Evolutionary conservation across 257 asterid genomes (phyloP), one percentile per base, ranked within the genome.

Genomic region (Nicotiana otophora): DNA sequence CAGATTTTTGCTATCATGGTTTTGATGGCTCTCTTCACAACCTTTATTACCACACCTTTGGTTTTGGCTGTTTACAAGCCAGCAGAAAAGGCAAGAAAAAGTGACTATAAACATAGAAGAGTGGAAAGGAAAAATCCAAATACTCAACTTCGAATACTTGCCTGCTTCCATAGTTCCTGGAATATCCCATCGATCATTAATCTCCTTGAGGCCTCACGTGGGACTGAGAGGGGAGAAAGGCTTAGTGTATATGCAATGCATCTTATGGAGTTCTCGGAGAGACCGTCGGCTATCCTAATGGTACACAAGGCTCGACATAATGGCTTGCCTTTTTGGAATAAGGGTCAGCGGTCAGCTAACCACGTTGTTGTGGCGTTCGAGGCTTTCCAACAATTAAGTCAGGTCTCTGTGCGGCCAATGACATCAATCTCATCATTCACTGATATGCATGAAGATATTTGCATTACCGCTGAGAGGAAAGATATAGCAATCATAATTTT

Each of bases 1-100:
- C 90, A 91, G 82, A 88, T 91, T n/a, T 91, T 89, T 46, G 92
- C 94, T 33, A 91, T 91, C 81, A 88, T 91, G 91, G 93, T 91
- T 63, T 64, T 91, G 81, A 91, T 89, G 92, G 92, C 94, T 46
- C 85, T 91, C 60, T 87, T 91, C 87, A 91, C 93, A 5, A 91
- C 94, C 53, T 91, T 91, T 67, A 88, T 89, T 61, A 91, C 94
- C 42, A 91, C 94, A 9, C 94, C 94, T 1, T 17, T 83, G 19
- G 93, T 91, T 17, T 23, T 87, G 70, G 89, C 90, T 17, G 88
- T 87, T 36, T 91, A 91, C 80, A 91, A 86, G 61, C 94, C 94
- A 17, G 94, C 92, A 15, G 84, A 85, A 84, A 80, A 79, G 33
- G 70, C 85, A 28, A 62, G 61, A 5, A 85, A 46, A 55, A 26